Evolutionary conservation across 345 rosid genomes (phyloP).

Genomic region (Bruguiera gymnorhiza): DNA sequence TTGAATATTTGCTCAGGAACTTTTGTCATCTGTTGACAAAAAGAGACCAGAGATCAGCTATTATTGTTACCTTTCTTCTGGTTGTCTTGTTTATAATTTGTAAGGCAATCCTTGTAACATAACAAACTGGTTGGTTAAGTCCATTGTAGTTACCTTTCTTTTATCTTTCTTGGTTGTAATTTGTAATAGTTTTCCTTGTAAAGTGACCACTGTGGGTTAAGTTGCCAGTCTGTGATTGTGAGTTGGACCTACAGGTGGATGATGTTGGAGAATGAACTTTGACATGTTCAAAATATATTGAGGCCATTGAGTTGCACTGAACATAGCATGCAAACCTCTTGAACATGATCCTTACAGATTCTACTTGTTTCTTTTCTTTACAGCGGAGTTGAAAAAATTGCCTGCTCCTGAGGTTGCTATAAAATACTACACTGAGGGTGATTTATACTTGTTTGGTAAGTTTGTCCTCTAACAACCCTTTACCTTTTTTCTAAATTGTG

Average conservation of each 20-base stretch:
- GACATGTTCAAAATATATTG: background rate
- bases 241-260: background rate
- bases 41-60: too few relatives aligned
- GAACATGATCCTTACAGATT: background rate
- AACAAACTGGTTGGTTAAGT: background rate
- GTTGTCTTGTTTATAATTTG: background rate
- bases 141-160: background rate
- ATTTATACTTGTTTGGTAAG: conserved; percentile 88
- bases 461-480: conserved; percentile 11
- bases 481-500: background rate
- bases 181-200: background rate
- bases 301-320: background rate
- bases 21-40: background rate
- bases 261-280: background rate
- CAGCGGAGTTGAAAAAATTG: conserved; percentile 77
- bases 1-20: conserved; percentile 4
- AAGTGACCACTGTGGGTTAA: background rate
- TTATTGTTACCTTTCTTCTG: background rate
- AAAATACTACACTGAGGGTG: conserved; percentile 84
- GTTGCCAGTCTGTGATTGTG: background rate
- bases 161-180: background rate
- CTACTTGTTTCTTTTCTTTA: conserved; percentile 10
- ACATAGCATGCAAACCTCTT: background rate
- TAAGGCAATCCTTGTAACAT: background rate
- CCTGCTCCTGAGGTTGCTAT: conserved; percentile 93